Evolutionary conservation across 768 basidiomycete genomes (phyloP).

Genomic region (Lactarius deliciosus): DNA sequence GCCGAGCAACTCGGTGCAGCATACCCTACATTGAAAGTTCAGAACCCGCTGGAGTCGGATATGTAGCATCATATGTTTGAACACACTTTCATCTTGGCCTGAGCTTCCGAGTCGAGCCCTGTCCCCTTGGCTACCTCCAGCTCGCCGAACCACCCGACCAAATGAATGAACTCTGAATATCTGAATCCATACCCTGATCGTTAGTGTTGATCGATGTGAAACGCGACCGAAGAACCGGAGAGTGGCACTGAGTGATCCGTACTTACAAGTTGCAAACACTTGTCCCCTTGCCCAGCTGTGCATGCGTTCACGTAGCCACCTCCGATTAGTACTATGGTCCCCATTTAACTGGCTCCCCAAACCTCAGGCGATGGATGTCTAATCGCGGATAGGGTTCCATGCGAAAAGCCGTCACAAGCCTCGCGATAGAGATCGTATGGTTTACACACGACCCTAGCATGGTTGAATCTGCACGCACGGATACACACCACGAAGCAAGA

Average conservation of each 20-base stretch:
- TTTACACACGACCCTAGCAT: no score
- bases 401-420: no score
- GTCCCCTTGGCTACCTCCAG: not conserved
- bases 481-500: no score
- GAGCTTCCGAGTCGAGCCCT: no score
- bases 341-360: no score
- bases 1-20: not conserved
- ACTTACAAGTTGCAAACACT: not conserved
- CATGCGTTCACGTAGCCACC: not conserved
- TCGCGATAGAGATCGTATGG: no score
- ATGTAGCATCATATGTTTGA: not conserved
- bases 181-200: not conserved
- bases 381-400: no score
- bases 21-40: not conserved
- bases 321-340: not conserved
- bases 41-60: not conserved
- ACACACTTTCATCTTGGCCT: not conserved
- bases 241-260: no score
- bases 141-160: not conserved
- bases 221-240: not conserved
- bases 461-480: no score
- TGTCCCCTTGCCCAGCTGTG: not conserved
- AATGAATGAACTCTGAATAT: not conserved
- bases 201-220: not conserved
- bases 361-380: no score